These are phyloP conservation scores for Ceratobasidium sp. DNA, from an alignment of 1,284 basidiomycete species.

Conservation along the genomic window DNA sequence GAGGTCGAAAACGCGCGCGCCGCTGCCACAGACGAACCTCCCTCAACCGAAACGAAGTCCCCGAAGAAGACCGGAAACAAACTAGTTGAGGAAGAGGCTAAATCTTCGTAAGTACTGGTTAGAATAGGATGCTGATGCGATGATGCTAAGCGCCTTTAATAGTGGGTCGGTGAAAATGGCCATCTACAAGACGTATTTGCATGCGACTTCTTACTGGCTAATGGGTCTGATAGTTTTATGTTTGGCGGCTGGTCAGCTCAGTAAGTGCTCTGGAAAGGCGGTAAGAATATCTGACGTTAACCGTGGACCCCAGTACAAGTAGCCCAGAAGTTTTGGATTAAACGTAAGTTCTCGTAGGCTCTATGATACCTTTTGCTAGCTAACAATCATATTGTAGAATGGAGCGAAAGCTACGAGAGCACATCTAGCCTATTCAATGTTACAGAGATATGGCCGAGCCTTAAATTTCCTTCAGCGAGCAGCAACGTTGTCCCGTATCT, in stretches of 20 bases:
- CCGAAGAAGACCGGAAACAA: constrained; percentile 35
- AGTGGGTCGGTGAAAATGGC: constrained; percentile 16
- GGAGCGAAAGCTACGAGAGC: constrained; percentile 42
- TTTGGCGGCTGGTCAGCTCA: not conserved
- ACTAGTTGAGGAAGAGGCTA: constrained; percentile 43
- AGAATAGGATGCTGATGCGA: no score
- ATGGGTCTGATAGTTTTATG: constrained; percentile 13
- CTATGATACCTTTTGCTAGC: no score
- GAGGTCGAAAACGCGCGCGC: not conserved
- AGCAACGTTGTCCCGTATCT: constrained; percentile 42
- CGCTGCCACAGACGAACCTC: not conserved
- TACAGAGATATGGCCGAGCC: not conserved
- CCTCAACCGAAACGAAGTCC: not conserved
- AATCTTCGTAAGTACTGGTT: constrained; percentile 35
- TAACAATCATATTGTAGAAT: not conserved
- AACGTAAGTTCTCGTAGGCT: constrained; percentile 10
- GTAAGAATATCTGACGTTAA: not conserved
- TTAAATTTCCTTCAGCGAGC: constrained; percentile 26
- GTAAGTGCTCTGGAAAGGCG: constrained; percentile 12
- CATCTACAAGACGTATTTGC: constrained; percentile 44
- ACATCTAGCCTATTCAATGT: no score
- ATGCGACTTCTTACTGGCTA: constrained; percentile 43
- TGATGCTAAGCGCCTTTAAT: not conserved
- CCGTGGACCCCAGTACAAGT: constrained; percentile 4
- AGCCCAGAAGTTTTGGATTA: constrained; percentile 45